phyloP scores from a whole-genome alignment of 75 land plant species.

The Ceratopteris richardii region DNA sequence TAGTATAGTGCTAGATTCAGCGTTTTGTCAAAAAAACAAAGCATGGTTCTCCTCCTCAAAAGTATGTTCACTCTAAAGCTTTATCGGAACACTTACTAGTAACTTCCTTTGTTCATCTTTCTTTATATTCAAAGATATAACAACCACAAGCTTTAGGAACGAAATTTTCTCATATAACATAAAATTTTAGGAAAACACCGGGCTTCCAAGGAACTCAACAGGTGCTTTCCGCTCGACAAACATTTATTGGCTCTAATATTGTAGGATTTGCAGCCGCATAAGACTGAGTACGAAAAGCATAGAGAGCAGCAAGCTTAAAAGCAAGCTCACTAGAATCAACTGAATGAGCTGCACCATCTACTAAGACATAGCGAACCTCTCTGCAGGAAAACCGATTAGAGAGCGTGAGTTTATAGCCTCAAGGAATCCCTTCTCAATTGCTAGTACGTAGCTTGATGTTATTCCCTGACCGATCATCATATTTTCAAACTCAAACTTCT shows the following conservation, averaged over 20 bases:
- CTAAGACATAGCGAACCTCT: conserved; percentile 72
- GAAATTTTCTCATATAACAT: no score
- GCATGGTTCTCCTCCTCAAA: no score
- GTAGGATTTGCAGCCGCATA: conserved; percentile 80
- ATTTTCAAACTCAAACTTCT: conserved; percentile 94
- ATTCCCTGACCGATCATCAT: conserved; percentile 84
- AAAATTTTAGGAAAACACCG: no score
- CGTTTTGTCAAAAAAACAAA: no score
- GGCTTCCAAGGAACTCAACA: conserved; percentile 86
- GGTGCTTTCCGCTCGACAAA: conserved; percentile 86
- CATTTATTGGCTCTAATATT: conserved; percentile 93
- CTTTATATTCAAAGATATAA: no score
- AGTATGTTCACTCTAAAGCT: no score
- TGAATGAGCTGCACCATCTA: conserved; percentile 95
- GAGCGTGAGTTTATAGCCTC: conserved; percentile 96
- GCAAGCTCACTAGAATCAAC: conserved; percentile 99
- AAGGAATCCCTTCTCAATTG: conserved; percentile 94
- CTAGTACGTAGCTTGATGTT: conserved; percentile 76
- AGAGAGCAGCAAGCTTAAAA: conserved; percentile 87
- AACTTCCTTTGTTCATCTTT: no score
- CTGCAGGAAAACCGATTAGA: conserved; percentile 95
- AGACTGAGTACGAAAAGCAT: conserved; percentile 95
- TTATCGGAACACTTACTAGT: no score
- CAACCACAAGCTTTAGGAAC: no score
- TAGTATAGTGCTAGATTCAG: no score